phyloP scores from a whole-genome alignment of 2,329 filamentous ascomycete genomes.

The Penicillium sp. region DNA sequence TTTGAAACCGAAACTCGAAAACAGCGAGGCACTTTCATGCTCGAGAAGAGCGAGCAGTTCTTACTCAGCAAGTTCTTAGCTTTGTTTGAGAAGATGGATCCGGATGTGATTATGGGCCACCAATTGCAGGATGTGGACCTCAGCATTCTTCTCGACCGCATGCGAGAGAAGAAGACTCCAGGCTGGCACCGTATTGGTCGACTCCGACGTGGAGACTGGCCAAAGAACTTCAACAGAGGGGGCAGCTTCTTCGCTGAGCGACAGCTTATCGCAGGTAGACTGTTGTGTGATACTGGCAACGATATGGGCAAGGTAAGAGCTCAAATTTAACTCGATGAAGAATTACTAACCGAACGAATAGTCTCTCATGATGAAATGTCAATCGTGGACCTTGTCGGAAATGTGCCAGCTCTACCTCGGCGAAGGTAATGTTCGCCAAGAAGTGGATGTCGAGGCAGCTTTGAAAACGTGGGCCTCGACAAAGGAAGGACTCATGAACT shows the following conservation, averaged over 20 bases:
- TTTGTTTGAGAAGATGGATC: conserved; percentile 83
- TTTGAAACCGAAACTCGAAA: conserved; percentile 80
- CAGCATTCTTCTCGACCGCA: conserved; percentile 81
- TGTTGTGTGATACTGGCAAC: conserved; percentile 93
- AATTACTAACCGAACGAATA: conserved; percentile 34
- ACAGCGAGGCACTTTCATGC: conserved; percentile 75
- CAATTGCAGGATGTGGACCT: conserved; percentile 98
- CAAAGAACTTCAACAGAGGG: conserved; percentile 79
- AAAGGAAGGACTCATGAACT: conserved; percentile 87
- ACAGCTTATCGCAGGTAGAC: conserved; percentile 82
- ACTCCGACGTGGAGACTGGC: conserved; percentile 83
- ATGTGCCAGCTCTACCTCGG: conserved; percentile 93
- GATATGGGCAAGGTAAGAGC: conserved; percentile 78
- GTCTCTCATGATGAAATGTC: conserved; percentile 94
- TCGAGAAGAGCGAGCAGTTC: conserved; percentile 82
- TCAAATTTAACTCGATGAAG: not conserved
- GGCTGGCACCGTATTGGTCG: conserved; percentile 94
- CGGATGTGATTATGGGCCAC: conserved; percentile 91
- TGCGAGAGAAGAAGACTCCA: conserved; percentile 87
- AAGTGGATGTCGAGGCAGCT: conserved; percentile 86
- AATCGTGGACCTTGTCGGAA: conserved; percentile 96
- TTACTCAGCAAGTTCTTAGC: conserved; percentile 88
- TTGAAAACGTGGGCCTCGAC: conserved; percentile 85
- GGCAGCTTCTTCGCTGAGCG: conserved; percentile 92
- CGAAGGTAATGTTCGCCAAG: conserved; percentile 71